Evolutionary conservation across 2,329 filamentous ascomycete species (phyloP), one percentile per base, ranked within the genome.

Genomic region (Trichoderma atrobrunneum): DNA sequence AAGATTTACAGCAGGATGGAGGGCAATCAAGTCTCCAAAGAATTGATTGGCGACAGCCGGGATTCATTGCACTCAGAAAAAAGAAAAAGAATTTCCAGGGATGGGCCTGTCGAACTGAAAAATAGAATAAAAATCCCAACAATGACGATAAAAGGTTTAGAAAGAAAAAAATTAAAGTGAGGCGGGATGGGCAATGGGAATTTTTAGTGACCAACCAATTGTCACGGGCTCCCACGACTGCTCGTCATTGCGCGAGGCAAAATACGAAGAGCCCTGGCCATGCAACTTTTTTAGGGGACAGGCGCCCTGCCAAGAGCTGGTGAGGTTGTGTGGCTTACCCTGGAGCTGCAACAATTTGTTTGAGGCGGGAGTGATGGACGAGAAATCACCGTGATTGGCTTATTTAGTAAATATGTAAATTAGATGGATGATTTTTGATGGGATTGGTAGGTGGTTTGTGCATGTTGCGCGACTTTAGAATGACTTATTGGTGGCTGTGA

Each of bases 121-220:
- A 32, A 11, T 30, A 21, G 6, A n/a, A 18, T n/a, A 4, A n/a
- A 21, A 21, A n/a, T 36, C 34, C 34, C 3, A 59, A 43, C 10
- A 56, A 59, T 39, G 36, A 39, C 16, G 34, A 30, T 24, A 70
- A 34, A 32, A 70, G 36, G 26, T n/a, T 51, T 51, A 21, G n/a
- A 51, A 43, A 12, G 10, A 51, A 24, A 51, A 51, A 51, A 51
- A 24, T 51, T 6, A 21, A 51, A 51, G 43, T 51, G 43, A 51
- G 43, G 43, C n/a, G 43, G 7, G 32, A 70, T 36, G 16, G 28
- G 16, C 26, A 30, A 30, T 54, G n/a, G 26, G n/a, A 24, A 48
- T 32, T 51, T 54, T 61, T 72, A 43, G 48, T 59, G 54, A 57
- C 70, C 70, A 72, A 72, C 70, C 70, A 68, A 68, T 72, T 68